Evolutionary conservation across 768 basidiomycete species (phyloP), one percentile per base, ranked within the genome.

Genomic region (Ramaria sp.): DNA sequence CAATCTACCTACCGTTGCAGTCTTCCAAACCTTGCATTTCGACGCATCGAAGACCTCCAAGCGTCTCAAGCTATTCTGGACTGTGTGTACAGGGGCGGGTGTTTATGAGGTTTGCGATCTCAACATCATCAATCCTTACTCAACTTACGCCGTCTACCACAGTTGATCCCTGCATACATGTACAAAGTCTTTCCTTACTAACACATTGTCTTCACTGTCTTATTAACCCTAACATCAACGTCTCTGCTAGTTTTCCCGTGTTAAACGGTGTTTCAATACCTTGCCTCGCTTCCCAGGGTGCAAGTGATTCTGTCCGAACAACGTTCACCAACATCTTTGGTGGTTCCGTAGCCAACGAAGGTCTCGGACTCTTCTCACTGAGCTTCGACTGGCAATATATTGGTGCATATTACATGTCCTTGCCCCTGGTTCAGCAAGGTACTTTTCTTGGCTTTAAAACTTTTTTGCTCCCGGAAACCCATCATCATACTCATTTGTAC

Each of bases 371-470:
- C 18, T 53, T 79, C 38, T 77, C 75, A 32, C 55, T 85, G 39
- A 78, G 78, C n/a, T 74, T 85, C 44, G 83, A 85, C 60, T 86
- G 81, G 81, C 78, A 81, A 57, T 81, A 81, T 58, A 78, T 82
- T 57, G 74, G 74, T 0, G 78, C 78, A 15, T 36, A 27, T 60
- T 64, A 38, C 18, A 64, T 60, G 77, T 77, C 74, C 56, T 65
- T 70, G 27, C 79, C 81, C 9, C 59, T 82, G 3, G 67, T 74
- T 18, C 78, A 79, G 54, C 81, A 82, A 70, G 76, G 77, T 77
- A 39, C 16, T 61, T 1, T 34, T 8, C 8, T 51, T 16, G 12
- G 32, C 12, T 24, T 38, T 52, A 36, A 36, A 1, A 36, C 20
- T 36, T 12, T 3, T 16, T 24, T 13, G 37, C 12, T 30, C 47